A percentile compares a stretch with the other conserved stretches of the same genome.
Conservation (phyloP, 177 flowering plant genomes). For the Tripterygium wilfordii region DNA sequence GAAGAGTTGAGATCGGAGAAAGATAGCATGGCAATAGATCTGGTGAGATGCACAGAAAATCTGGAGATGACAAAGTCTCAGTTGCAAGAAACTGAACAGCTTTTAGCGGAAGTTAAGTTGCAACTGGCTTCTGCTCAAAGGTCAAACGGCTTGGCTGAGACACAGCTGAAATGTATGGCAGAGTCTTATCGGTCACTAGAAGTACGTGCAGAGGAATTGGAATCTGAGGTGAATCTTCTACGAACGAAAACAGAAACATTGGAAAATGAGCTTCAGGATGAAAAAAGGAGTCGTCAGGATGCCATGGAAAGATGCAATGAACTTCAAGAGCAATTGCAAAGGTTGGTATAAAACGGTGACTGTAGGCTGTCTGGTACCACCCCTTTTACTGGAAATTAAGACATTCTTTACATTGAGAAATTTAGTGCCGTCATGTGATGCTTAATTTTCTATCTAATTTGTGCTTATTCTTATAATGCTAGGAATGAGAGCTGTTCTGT, state of each 20-base stretch:
- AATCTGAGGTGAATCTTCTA: slow-evolving; percentile 55
- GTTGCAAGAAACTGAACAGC: slow-evolving; percentile 65
- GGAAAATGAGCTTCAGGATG: slow-evolving; percentile 71
- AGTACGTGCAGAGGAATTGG: slow-evolving; percentile 60
- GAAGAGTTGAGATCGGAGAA: slow-evolving; percentile 65
- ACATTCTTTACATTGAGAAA: background rate
- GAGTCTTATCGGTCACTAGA: slow-evolving; percentile 94
- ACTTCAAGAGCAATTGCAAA: slow-evolving; percentile 70
- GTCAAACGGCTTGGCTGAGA: slow-evolving; percentile 76
- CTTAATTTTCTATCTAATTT: background rate
- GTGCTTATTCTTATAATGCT: background rate
- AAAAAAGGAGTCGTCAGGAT: slow-evolving; percentile 51
- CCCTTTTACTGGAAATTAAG: background rate
- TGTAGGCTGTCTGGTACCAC: background rate
- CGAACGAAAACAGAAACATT: slow-evolving; percentile 44
- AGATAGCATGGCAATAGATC: slow-evolving; percentile 44
- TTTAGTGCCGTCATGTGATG: background rate
- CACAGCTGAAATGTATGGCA: slow-evolving; percentile 98
- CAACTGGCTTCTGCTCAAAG: slow-evolving; percentile 69
- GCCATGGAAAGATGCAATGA: slow-evolving; percentile 62
- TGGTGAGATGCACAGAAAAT: slow-evolving; percentile 52
- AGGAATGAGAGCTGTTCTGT: slow-evolving; percentile 43
- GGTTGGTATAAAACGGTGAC: slow-evolving; percentile 33
- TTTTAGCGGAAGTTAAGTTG: slow-evolving; percentile 60
- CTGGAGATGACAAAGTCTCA: slow-evolving; percentile 57